phyloP scores from a whole-genome alignment of 2,329 filamentous ascomycete genomes.

The Claviceps sp. region DNA sequence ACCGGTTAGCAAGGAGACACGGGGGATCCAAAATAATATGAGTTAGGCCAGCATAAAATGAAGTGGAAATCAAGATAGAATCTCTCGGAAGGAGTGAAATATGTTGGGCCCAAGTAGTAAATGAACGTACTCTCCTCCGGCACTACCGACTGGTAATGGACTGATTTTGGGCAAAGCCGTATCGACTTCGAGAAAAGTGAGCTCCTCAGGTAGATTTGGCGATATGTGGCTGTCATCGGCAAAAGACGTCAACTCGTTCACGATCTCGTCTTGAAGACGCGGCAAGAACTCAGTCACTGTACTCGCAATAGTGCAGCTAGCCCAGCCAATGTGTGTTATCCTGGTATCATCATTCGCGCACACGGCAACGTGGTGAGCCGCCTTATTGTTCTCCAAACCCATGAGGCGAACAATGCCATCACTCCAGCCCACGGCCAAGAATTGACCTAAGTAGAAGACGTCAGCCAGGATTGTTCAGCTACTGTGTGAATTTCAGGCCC shows the following conservation, averaged over 20 bases:
- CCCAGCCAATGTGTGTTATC: conserved; percentile 42
- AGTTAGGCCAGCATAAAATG: too few species aligned
- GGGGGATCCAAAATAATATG: too few species aligned
- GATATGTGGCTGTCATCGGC: conserved; percentile 8
- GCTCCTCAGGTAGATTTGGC: conserved; percentile 53
- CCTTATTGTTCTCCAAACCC: conserved; percentile 68
- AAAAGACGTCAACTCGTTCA: conserved; percentile 2
- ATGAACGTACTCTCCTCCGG: conserved; percentile 44
- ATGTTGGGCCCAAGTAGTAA: conserved; percentile 4
- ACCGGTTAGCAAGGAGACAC: too few species aligned
- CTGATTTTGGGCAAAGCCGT: conserved; percentile 64
- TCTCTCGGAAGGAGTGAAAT: background rate
- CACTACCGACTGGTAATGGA: conserved; percentile 47
- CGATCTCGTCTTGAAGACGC: conserved; percentile 7
- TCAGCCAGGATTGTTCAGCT: background rate
- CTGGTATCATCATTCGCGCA: conserved; percentile 27
- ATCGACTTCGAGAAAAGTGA: conserved; percentile 65
- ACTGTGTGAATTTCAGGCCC: background rate
- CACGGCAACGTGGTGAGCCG: conserved; percentile 56
- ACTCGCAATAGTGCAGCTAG: conserved; percentile 28
- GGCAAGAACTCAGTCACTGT: conserved; percentile 9
- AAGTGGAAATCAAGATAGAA: too few species aligned
- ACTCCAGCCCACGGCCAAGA: conserved; percentile 72
- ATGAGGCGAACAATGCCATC: conserved; percentile 67
- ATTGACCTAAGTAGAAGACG: conserved; percentile 40